Conservation (phyloP, 2,329 filamentous ascomycete species). For the Fusarium luffae region DNA sequence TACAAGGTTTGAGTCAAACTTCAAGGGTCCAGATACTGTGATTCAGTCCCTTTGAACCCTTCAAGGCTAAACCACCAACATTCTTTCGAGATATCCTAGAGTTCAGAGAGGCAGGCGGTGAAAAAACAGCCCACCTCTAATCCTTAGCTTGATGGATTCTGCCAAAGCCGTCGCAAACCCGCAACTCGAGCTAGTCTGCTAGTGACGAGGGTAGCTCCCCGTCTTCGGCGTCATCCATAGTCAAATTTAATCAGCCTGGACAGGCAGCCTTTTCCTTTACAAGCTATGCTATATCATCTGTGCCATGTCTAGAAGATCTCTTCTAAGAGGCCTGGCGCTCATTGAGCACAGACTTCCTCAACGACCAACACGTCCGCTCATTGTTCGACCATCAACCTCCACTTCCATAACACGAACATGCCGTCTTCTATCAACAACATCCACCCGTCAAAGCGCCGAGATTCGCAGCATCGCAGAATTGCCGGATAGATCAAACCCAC, state of each 20-base stretch:
- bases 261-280: constrained; percentile 4
- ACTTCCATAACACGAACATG: constrained; percentile 5
- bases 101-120: constrained; percentile 41
- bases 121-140: constrained; percentile 28
- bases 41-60: neutral
- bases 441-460: constrained; percentile 49
- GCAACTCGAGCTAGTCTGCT: neutral
- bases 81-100: neutral
- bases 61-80: neutral
- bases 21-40: neutral
- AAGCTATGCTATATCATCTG: constrained; percentile 10
- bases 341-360: constrained; percentile 10
- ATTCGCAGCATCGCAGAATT: constrained; percentile 50
- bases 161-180: constrained; percentile 32
- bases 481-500: constrained; percentile 50
- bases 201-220: constrained; percentile 13
- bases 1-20: neutral
- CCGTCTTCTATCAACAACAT: constrained; percentile 63
- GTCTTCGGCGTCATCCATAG: constrained; percentile 32
- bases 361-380: neutral
- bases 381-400: neutral
- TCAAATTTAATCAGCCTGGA: constrained; percentile 22
- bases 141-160: constrained; percentile 23
- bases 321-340: constrained; percentile 29
- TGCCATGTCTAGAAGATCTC: constrained; percentile 40